Evolutionary conservation across 2,329 filamentous ascomycete genomes (phyloP), one percentile per base, ranked within the genome.

Genomic region (Phaeosphaeriaceae sp.): DNA sequence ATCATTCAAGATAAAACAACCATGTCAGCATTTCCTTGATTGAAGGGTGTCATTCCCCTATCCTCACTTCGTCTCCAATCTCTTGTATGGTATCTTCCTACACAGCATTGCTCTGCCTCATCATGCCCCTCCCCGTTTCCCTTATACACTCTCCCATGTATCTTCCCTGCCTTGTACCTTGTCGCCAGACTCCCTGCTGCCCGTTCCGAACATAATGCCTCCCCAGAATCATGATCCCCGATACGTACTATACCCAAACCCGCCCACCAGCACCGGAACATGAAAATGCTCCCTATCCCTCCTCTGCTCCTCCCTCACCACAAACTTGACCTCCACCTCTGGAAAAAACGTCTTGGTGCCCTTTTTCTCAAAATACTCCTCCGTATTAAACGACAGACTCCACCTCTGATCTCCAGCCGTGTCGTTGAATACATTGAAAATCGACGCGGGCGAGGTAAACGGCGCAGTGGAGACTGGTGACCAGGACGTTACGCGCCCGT

Each of bases 191-290:
- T n/a, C n/a, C n/a, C n/a, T n/a, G n/a, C n/a, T n/a, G n/a, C n/a
- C n/a, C n/a, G n/a, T n/a, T n/a, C n/a, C n/a, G n/a, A n/a, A n/a
- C n/a, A n/a, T n/a, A n/a, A n/a, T n/a, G n/a, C n/a, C n/a, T n/a
- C n/a, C n/a, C n/a, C n/a, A n/a, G n/a, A n/a, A n/a, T n/a, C 62
- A 74, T 55, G 67, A 71, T 46, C 92, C 92, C 49, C 92, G 82
- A 78, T 95, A 95, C 10, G 91, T 94, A 43, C 90, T 91, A 79
- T 93, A 95, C 74, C 89, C 91, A 79, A 89, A 94, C 28, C 91
- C 91, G 64, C 89, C 88, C 79, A 94, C 76, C 76, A 95, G 74
- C 72, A 95, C 78, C 47, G 92, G 92, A 2, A 95, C 91, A 80
- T 95, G 92, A 73, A 91, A 94, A 72, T 90, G 88, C 82, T 91